phyloP scores from a whole-genome alignment of 2,329 filamentous ascomycete genomes.

The Colletotrichum tabaci region DNA sequence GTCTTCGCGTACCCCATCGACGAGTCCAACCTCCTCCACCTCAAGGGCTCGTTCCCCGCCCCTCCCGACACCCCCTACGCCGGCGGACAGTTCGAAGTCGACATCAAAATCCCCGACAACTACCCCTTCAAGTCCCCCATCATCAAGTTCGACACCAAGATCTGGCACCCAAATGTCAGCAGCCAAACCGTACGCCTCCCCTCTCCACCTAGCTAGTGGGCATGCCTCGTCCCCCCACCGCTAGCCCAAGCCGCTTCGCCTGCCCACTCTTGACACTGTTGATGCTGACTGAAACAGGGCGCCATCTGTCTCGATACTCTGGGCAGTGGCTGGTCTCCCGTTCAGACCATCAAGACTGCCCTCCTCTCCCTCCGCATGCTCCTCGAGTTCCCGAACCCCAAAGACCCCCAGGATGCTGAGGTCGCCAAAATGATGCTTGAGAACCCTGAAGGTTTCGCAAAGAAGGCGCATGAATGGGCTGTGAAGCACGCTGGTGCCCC shows the following conservation, averaged over 20 bases:
- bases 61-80: constrained; percentile 96
- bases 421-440: constrained; percentile 92
- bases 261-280: no score
- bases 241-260: no score
- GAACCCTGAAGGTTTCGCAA: constrained; percentile 83
- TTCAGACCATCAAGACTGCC: constrained; percentile 95
- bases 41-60: constrained; percentile 86
- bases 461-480: constrained; percentile 92
- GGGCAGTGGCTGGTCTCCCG: constrained; percentile 91
- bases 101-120: constrained; percentile 88
- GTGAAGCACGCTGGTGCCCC: constrained; percentile 86
- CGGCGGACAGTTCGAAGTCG: constrained; percentile 84
- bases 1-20: constrained; percentile 78
- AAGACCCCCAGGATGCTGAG: constrained; percentile 96
- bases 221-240: no score
- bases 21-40: constrained; percentile 81
- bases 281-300: constrained; percentile 69
- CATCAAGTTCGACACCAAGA: constrained; percentile 93
- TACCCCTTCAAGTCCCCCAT: constrained; percentile 94
- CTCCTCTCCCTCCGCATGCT: constrained; percentile 94
- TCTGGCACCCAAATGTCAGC: constrained; percentile 98
- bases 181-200: constrained; percentile 82
- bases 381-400: constrained; percentile 93
- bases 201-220: background rate
- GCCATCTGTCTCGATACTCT: constrained; percentile 98